These are phyloP conservation scores for Platanus orientalis DNA, from an alignment of 164 flowering plant genomes.

Conservation along the genomic window DNA sequence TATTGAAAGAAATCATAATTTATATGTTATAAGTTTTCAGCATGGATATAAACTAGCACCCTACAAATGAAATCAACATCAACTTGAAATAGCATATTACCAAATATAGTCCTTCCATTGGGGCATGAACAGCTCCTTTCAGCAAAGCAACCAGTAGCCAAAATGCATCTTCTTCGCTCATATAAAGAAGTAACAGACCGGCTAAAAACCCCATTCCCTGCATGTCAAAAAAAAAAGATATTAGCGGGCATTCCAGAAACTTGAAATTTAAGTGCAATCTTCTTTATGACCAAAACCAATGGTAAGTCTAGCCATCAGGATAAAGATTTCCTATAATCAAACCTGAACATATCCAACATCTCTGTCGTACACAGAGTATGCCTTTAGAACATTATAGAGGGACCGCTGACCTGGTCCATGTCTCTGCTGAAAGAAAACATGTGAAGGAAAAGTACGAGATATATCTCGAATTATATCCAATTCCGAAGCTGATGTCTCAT, in stretches of 20 bases:
- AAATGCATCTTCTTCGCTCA: conserved; percentile 99
- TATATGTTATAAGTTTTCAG: neutral
- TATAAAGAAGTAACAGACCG: conserved; percentile 93
- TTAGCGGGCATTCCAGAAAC: conserved; percentile 2
- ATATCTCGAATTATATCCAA: conserved; percentile 96
- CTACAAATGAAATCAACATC: neutral
- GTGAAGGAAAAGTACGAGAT: conserved; percentile 97
- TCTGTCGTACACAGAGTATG: conserved; percentile 94
- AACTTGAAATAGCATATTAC: conserved; percentile 28
- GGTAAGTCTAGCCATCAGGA: neutral
- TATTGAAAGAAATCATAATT: neutral
- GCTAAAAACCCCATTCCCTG: conserved; percentile 99
- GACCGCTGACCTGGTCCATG: conserved; percentile 99
- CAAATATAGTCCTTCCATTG: conserved; percentile 98
- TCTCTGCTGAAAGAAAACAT: conserved; percentile 97
- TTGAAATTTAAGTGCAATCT: neutral
- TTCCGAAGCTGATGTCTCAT: conserved; percentile 94
- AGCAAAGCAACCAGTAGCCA: conserved; percentile 93
- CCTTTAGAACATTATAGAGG: conserved; percentile 96
- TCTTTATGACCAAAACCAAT: neutral
- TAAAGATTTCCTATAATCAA: conserved; percentile 4
- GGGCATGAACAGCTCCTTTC: conserved; percentile 98
- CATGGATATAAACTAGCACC: neutral
- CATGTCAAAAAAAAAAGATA: conserved; percentile 18
- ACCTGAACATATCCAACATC: conserved; percentile 99